Base-by-base conservation (phyloP, 1,284 basidiomycete genomes). In the Cryptococcus sp. region DNA sequence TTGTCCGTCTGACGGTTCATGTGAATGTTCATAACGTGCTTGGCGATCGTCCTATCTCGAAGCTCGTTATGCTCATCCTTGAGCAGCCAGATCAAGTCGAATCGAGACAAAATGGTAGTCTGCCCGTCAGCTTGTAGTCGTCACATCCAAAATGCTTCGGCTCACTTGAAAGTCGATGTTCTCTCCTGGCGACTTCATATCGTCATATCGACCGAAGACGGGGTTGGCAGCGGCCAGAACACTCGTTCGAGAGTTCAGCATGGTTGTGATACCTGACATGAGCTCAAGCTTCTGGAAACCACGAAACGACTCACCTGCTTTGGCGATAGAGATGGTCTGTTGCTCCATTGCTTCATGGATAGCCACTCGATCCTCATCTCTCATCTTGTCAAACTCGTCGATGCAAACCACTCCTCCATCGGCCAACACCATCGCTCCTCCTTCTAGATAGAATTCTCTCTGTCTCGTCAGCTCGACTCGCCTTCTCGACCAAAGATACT, bases 41-140 rank as follows among this genome's bases (percentile, higher is more conserved):
- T 89, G 11, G 95, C 94, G 60, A 98, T 95, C 60, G 85, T 90
- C 86, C 85, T 82, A 73, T 99, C 95, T 40, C 95, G 81, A 44
- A 79, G 77, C 74, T 98, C 95, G 68, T 97, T 91, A 72, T 98
- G 95, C 66, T 97, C 93, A 66, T 99, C 95, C 71, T 89, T 93
- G 58, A 99, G 87, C 60, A 99, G 95, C 76, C 98, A 99, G 65
- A 99, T 98, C 95, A 99, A 97, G 68, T 99, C 95, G 74, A 99
- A 99, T 54, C 95, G 85, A 46, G 91, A 97, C 73, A 99, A 74
- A 65, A 99, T 97, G 1, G 95, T 98, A 2, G 95, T 97, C 75
- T 97, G 25, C 5, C 14, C 93, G 72, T 97, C 28, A 33, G 25
- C 21, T 10, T 19, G 38, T 21, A 21, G 4, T 24, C n/a, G 33